Conservation (phyloP, 306 rosid genomes). For the Begonia peltatifolia region DNA sequence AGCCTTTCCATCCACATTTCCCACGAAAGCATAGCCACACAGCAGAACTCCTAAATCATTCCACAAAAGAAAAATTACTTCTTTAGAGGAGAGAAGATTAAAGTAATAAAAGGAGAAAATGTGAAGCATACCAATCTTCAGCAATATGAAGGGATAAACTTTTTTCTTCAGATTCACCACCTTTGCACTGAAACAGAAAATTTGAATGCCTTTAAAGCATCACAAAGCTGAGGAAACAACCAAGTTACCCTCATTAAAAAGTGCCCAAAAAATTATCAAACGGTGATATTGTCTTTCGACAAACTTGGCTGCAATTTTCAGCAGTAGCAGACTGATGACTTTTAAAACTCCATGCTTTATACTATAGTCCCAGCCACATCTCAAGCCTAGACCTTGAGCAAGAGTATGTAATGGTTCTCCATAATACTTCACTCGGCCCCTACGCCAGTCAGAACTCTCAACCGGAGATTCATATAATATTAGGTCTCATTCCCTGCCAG, state of each 20-base stretch:
- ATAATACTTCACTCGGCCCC: too few species aligned
- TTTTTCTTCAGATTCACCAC: constrained; percentile 51
- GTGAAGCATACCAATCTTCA: constrained; percentile 44
- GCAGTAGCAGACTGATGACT: too few species aligned
- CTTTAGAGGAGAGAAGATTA: neutral
- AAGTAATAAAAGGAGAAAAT: constrained; percentile 8
- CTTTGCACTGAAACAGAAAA: constrained; percentile 47
- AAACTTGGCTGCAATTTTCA: too few species aligned
- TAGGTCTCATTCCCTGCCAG: too few species aligned
- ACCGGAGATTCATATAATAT: too few species aligned
- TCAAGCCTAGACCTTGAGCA: too few species aligned
- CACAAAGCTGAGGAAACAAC: neutral
- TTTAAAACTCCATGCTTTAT: too few species aligned
- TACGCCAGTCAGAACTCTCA: too few species aligned
- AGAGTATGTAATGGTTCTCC: too few species aligned
- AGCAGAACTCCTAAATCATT: constrained; percentile 41
- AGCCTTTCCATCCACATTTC: constrained; percentile 86
- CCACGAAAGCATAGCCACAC: constrained; percentile 69
- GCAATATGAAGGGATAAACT: constrained; percentile 48
- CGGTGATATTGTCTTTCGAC: too few species aligned
- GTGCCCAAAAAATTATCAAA: too few species aligned
- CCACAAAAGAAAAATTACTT: constrained; percentile 4
- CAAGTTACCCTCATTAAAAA: neutral
- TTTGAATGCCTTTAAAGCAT: constrained; percentile 6
- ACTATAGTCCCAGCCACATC: too few species aligned